Base-by-base conservation (phyloP, 495 filamentous ascomycete species). In the Cudoniella acicularis region DNA sequence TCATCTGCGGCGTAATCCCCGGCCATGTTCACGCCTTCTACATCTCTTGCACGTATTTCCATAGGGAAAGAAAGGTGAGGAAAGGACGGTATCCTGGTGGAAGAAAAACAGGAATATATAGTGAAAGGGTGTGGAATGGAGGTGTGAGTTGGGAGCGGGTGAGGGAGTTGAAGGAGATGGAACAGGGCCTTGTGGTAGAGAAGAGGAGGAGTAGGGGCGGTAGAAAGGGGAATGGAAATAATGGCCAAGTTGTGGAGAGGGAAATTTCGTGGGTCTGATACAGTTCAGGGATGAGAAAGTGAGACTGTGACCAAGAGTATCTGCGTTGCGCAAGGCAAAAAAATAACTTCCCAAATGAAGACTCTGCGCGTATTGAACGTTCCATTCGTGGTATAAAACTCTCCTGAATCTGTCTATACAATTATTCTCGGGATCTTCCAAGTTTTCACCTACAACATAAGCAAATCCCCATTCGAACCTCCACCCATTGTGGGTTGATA, bases 401-500 rank as follows among this genome's bases (percentile, higher is more conserved):
- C 30, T 13, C 30, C 30, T 36, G 4, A 36, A 36, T 36, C 4
- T 13, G 30, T 13, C 30, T 36, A 36, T 13, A 13, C 30, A 36
- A 36, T 36, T 36, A 46, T 46, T 46, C n/a, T 46, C 8, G 43
- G 17, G 17, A 9, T 46, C 43, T 21, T n/a, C n/a, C 43, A 17
- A 46, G 6, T 9, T n/a, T 46, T n/a, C 41, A 17, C 30, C 43
- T 69, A 75, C 62, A 79, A 69, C 60, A 84, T 64, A 60, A 88
- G 68, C 67, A 87, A 70, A 74, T 87, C 83, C 21, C 75, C 77
- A 57, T 83, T 81, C 43, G 72, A 73, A 22, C 75, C 78, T 22
- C 73, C 72, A 30, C 72, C 78, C 50, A 74, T 76, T 6, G 70
- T 73, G 16, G 78, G 79, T 72, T 78, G 81, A 61, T 86, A 79